Evolutionary conservation across 306 rosid genomes (phyloP), one percentile per base, ranked within the genome.

Genomic region (Sphenostylis stenocarpa): DNA sequence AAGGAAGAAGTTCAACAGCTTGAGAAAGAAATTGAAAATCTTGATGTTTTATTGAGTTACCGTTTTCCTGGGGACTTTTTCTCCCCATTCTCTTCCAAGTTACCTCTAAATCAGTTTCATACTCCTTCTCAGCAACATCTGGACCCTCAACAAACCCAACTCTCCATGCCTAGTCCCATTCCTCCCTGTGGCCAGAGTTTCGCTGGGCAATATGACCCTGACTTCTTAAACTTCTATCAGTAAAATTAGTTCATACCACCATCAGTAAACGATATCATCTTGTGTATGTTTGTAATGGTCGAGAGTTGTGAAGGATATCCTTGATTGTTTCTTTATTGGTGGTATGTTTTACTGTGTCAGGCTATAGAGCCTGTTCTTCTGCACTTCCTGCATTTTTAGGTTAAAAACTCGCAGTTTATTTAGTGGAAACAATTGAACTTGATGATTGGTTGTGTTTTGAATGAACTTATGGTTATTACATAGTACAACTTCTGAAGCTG

Each of bases 1-100:
- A 83, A 38, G 79, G 82, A 82, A 20, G 90, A 88, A 78, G 70
- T 81, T 39, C 73, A 78, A 47, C 60, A 85, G 86, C n/a, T n/a
- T 2, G 84, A 65, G 86, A 83, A 81, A 5, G 82, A 81, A 62
- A 49, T 80, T 5, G 76, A 45, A 36, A 84, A 82, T 23, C 28
- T 21, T 23, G 79, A 72, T 3, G 61, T 66, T 23, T 39, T 80
- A 7, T 77, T 78, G 64, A 79, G 84, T 45, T 53, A 65, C 69
- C 81, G 73, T 39, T 75, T 75, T 80, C 62, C 20, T 64, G 11
- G 65, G 55, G 84, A 73, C 63, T 15, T 84, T 1, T 69, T 82
- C 2, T 69, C 86, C 52, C 88, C 84, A 23, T 85, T 77, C 51
- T 58, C 67, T 12, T 10, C 87, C 41, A 87, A 82, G 53, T 60